These are phyloP conservation scores for Dryas octopetala DNA, from an alignment of 306 rosid genomes.

Conservation along the genomic window DNA sequence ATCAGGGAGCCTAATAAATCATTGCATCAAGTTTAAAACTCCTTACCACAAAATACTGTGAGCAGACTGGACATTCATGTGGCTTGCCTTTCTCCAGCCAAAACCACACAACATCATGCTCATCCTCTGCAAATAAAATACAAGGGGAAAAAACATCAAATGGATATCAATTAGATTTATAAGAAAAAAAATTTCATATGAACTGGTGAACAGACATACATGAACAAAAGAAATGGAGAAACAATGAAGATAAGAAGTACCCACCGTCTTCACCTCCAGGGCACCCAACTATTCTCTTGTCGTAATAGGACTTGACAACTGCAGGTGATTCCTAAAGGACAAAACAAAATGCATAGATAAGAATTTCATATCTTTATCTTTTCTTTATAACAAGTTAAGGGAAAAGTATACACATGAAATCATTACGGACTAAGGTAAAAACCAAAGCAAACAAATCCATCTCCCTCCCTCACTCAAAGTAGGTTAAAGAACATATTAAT, in stretches of 20 bases:
- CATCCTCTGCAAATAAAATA: slow-evolving; percentile 71
- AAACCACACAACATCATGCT: slow-evolving; percentile 98
- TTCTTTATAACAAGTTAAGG: not conserved
- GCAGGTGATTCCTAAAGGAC: slow-evolving; percentile 75
- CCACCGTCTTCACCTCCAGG: slow-evolving; percentile 96
- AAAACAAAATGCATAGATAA: slow-evolving; percentile 15
- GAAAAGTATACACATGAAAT: slow-evolving; percentile 12
- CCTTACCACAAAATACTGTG: slow-evolving; percentile 85
- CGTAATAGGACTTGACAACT: slow-evolving; percentile 72
- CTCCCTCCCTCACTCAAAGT: not conserved
- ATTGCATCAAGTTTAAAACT: slow-evolving; percentile 13
- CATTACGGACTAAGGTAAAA: not conserved
- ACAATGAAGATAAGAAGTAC: slow-evolving; percentile 30
- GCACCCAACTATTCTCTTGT: slow-evolving; percentile 91
- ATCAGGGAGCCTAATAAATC: not conserved
- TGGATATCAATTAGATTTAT: not conserved
- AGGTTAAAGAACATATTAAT: not conserved
- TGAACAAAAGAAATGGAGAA: not conserved
- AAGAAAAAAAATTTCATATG: not conserved
- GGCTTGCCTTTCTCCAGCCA: slow-evolving; percentile 93
- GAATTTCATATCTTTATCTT: not conserved
- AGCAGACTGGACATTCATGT: slow-evolving; percentile 88
- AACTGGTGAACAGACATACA: slow-evolving; percentile 16
- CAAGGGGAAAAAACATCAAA: slow-evolving; percentile 18
- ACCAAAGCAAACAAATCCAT: not conserved